A percentile compares a stretch with the other conserved stretches of the same genome.
Conservation (phyloP, 2,329 filamentous ascomycete species). For the Alternaria conjuncta region DNA sequence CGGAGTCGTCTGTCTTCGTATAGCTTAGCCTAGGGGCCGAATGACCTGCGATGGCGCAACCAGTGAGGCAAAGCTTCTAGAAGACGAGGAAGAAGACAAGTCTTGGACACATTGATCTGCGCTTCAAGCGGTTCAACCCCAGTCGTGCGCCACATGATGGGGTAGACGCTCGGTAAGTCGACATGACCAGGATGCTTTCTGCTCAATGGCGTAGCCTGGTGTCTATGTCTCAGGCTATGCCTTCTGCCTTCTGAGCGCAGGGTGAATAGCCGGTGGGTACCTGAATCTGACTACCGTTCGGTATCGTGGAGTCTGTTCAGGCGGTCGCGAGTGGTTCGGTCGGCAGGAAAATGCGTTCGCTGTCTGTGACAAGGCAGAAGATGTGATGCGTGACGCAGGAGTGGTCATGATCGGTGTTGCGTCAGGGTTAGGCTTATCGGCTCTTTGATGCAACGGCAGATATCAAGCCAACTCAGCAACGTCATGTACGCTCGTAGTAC, state of each 20-base stretch:
- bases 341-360: conserved; percentile 1
- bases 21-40: background rate
- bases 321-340: conserved; percentile 4
- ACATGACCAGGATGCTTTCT: background rate
- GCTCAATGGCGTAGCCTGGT: background rate
- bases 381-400: background rate
- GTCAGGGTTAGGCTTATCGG: background rate
- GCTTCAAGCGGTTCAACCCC: conserved; percentile 21
- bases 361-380: background rate
- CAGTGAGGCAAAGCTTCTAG: conserved; percentile 5
- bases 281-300: conserved; percentile 10
- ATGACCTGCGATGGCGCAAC: background rate
- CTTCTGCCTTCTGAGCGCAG: background rate
- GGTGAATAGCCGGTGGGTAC: conserved; percentile 23
- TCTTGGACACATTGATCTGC: conserved; percentile 8
- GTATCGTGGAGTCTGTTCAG: background rate
- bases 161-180: background rate
- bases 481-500: background rate
- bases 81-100: conserved; percentile 2
- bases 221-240: background rate
- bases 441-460: background rate
- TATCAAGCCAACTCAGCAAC: background rate
- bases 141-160: conserved; percentile 20
- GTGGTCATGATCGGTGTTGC: background rate
- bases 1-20: background rate